Percentiles rank a stretch among this genome's conserved stretches.
Evolutionary conservation across 257 asterid species (phyloP).

Genomic region (Lithospermum erythrorhizon): DNA sequence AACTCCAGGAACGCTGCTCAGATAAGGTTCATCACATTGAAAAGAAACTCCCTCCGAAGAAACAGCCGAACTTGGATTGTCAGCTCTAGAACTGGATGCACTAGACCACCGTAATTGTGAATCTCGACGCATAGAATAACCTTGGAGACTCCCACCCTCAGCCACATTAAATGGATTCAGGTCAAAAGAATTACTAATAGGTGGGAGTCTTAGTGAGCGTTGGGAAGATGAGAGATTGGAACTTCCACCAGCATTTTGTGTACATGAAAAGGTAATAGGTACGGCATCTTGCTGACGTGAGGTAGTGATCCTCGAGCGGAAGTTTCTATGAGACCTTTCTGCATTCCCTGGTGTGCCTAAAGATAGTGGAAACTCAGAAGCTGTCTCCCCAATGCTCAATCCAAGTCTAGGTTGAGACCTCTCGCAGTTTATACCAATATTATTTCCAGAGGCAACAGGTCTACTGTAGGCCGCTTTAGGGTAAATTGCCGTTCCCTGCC

Average conservation of each 20-base stretch:
- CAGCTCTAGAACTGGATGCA: slow-evolving; percentile 44
- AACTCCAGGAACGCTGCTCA: slow-evolving; percentile 47
- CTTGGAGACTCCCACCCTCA: slow-evolving; percentile 25
- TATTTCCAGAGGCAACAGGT: slow-evolving; percentile 25
- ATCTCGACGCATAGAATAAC: slow-evolving; percentile 18
- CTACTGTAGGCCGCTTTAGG: slow-evolving; percentile 21
- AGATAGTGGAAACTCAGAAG: slow-evolving; percentile 29
- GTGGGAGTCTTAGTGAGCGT: slow-evolving; percentile 35
- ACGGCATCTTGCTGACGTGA: slow-evolving; percentile 40
- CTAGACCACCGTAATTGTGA: slow-evolving; percentile 49
- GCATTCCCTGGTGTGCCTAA: slow-evolving; percentile 23
- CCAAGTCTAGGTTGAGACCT: slow-evolving; percentile 52
- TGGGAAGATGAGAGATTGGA: slow-evolving; percentile 28
- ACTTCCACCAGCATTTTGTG: slow-evolving; percentile 24
- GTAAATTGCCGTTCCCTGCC: slow-evolving; percentile 29
- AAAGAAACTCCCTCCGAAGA: slow-evolving; percentile 20
- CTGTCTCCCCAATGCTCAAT: slow-evolving; percentile 38
- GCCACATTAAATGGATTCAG: slow-evolving; percentile 26
- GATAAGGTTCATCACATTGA: slow-evolving; percentile 25
- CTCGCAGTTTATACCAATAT: slow-evolving; percentile 20
- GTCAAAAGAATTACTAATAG: slow-evolving; percentile 24
- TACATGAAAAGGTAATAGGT: slow-evolving; percentile 18
- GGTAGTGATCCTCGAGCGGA: slow-evolving; percentile 52
- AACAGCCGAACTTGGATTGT: slow-evolving; percentile 18
- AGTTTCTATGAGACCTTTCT: slow-evolving; percentile 48